phyloP scores from a whole-genome alignment of 176 grass and related monocot genomes.

The Echinochloa phyllopogon region DNA sequence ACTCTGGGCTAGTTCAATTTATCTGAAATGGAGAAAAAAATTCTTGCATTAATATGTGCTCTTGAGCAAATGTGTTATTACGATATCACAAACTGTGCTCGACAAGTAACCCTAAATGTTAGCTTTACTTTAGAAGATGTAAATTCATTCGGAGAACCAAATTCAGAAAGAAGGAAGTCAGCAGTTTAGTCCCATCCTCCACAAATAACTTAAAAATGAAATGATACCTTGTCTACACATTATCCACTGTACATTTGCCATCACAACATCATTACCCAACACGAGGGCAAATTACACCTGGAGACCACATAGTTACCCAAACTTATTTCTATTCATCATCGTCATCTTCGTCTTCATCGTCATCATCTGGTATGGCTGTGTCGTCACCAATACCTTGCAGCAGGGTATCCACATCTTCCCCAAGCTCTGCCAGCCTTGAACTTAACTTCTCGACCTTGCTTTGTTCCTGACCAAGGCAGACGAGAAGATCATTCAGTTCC shows the following conservation, averaged over 20 bases:
- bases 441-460: slow-evolving; percentile 97
- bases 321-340: slow-evolving; percentile 23
- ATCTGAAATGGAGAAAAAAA: not conserved
- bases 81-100: not conserved
- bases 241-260: slow-evolving; percentile 53
- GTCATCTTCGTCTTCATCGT: slow-evolving; percentile 48
- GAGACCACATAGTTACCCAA: slow-evolving; percentile 4
- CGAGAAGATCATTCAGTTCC: slow-evolving; percentile 87
- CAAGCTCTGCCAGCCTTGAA: slow-evolving; percentile 71
- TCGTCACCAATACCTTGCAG: slow-evolving; percentile 86
- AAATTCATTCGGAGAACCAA: slow-evolving; percentile 17
- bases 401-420: slow-evolving; percentile 80
- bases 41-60: not conserved
- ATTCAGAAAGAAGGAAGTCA: slow-evolving; percentile 10
- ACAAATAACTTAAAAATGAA: slow-evolving; percentile 46
- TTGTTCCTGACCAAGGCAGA: slow-evolving; percentile 99
- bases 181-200: not conserved
- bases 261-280: slow-evolving; percentile 38
- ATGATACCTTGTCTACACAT: slow-evolving; percentile 33
- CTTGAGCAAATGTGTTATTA: not conserved
- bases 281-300: slow-evolving; percentile 28
- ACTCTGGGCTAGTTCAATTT: too few relatives aligned
- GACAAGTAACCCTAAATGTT: not conserved
- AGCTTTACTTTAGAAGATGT: not conserved
- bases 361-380: slow-evolving; percentile 60